These are phyloP conservation scores for Colletotrichum tropicicola DNA, from an alignment of 2,329 filamentous ascomycete genomes.

Conservation along the genomic window DNA sequence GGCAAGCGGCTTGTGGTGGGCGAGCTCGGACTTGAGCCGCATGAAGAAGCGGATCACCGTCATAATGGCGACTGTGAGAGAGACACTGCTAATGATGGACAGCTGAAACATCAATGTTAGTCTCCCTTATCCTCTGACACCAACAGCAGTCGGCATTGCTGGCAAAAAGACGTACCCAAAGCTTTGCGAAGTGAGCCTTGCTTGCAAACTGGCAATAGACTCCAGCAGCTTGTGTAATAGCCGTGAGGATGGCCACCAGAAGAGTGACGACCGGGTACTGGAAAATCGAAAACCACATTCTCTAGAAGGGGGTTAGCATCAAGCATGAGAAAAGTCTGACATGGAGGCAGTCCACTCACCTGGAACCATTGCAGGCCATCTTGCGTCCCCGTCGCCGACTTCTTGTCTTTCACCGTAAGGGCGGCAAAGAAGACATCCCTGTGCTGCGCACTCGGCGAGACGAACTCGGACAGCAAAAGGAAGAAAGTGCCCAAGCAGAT, in stretches of 20 bases:
- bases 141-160: too few species aligned
- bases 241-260: slow-evolving; percentile 51
- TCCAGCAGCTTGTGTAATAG: slow-evolving; percentile 38
- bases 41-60: slow-evolving; percentile 34
- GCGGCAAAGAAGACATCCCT: slow-evolving; percentile 47
- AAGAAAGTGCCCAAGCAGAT: slow-evolving; percentile 53
- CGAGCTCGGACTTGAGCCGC: slow-evolving; percentile 30
- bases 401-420: slow-evolving; percentile 40
- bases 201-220: slow-evolving; percentile 42
- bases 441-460: slow-evolving; percentile 43
- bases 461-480: slow-evolving; percentile 51
- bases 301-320: slow-evolving; percentile 23
- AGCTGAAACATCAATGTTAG: slow-evolving; percentile 24
- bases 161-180: slow-evolving; percentile 36
- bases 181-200: slow-evolving; percentile 38
- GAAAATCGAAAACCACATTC: slow-evolving; percentile 46
- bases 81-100: slow-evolving; percentile 36
- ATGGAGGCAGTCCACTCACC: slow-evolving; percentile 34
- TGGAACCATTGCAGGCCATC: slow-evolving; percentile 44
- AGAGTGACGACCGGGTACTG: slow-evolving; percentile 48
- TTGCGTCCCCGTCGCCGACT: slow-evolving; percentile 31
- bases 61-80: slow-evolving; percentile 35
- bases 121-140: neutral
- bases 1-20: slow-evolving; percentile 33
- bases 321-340: neutral